Conservation (phyloP, 1,284 basidiomycete genomes). For the Apiotrichum laibachii region DNA sequence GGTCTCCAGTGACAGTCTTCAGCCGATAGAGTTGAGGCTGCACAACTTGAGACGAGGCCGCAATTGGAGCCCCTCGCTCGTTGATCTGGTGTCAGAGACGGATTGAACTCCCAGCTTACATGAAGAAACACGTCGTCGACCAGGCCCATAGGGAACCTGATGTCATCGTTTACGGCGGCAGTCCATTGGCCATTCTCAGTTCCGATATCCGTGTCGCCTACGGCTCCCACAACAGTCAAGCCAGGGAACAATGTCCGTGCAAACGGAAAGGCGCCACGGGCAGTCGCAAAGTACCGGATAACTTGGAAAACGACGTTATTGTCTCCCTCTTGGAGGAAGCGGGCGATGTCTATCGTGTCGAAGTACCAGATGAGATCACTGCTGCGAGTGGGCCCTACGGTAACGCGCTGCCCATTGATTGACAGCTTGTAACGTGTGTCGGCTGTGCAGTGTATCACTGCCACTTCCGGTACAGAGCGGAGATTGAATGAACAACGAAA, state of each 20-base stretch:
- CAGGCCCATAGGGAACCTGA: constrained; percentile 23
- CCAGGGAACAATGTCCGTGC: constrained; percentile 27
- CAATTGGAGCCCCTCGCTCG: constrained; percentile 18
- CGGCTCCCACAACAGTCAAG: constrained; percentile 23
- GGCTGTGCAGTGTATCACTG: too few species aligned
- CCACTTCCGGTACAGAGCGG: too few species aligned
- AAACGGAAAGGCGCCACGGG: constrained; percentile 30
- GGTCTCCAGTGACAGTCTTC: constrained; percentile 29
- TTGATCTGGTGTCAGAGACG: constrained; percentile 26
- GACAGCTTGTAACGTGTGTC: constrained; percentile 37
- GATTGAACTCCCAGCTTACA: constrained; percentile 16
- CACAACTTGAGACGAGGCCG: too few species aligned
- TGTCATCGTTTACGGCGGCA: constrained; percentile 21
- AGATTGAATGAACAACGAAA: too few species aligned
- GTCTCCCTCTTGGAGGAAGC: constrained; percentile 18
- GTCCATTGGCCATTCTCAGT: constrained; percentile 9
- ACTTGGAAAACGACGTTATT: constrained; percentile 26
- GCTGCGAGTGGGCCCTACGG: constrained; percentile 27
- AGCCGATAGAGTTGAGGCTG: constrained; percentile 10
- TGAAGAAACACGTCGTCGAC: constrained; percentile 34
- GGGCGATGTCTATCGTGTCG: constrained; percentile 29
- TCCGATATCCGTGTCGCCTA: constrained; percentile 16
- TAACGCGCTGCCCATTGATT: constrained; percentile 27
- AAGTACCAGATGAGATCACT: constrained; percentile 28
- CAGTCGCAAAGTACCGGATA: constrained; percentile 27